A percentile compares a stretch with the other conserved stretches of the same genome.
These are phyloP conservation scores for Tolypocladium guangdongense DNA, from an alignment of 2,329 filamentous ascomycete species.

Conservation along the genomic window DNA sequence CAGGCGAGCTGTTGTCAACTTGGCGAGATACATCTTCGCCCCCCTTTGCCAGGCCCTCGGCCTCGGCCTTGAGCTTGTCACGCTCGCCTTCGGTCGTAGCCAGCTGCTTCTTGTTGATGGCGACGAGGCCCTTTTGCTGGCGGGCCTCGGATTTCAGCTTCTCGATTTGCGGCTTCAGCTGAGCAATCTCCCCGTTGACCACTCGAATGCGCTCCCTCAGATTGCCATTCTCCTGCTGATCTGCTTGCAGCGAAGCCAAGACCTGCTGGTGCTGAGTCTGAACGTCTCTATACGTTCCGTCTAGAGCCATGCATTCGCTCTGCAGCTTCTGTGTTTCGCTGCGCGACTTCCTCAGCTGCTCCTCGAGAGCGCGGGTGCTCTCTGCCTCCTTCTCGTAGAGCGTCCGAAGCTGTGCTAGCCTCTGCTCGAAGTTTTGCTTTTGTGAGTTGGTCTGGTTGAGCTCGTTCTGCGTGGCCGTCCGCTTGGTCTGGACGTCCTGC, in stretches of 20 bases:
- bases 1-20: slow-evolving; percentile 38
- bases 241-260: slow-evolving; percentile 62
- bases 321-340: slow-evolving; percentile 78
- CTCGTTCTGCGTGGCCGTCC: slow-evolving; percentile 67
- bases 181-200: slow-evolving; percentile 70
- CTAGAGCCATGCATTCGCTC: slow-evolving; percentile 71
- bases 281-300: slow-evolving; percentile 70
- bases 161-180: slow-evolving; percentile 82
- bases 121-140: slow-evolving; percentile 90
- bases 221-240: slow-evolving; percentile 77
- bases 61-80: slow-evolving; percentile 76
- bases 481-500: slow-evolving; percentile 82
- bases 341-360: slow-evolving; percentile 64
- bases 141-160: slow-evolving; percentile 86
- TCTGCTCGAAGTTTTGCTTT: slow-evolving; percentile 86
- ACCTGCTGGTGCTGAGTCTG: slow-evolving; percentile 74
- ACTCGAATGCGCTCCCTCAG: slow-evolving; percentile 81
- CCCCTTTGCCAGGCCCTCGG: slow-evolving; percentile 54
- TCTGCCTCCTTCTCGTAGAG: slow-evolving; percentile 92
- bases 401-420: slow-evolving; percentile 72
- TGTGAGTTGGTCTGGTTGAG: slow-evolving; percentile 71
- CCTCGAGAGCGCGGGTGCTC: slow-evolving; percentile 73
- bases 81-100: slow-evolving; percentile 79
- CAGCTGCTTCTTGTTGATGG: slow-evolving; percentile 97
- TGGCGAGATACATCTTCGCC: slow-evolving; percentile 47